Percentiles rank a stretch among this genome's conserved stretches.
phyloP scores from a whole-genome alignment of 331 rosid genomes.

The Rosa hybrid region DNA sequence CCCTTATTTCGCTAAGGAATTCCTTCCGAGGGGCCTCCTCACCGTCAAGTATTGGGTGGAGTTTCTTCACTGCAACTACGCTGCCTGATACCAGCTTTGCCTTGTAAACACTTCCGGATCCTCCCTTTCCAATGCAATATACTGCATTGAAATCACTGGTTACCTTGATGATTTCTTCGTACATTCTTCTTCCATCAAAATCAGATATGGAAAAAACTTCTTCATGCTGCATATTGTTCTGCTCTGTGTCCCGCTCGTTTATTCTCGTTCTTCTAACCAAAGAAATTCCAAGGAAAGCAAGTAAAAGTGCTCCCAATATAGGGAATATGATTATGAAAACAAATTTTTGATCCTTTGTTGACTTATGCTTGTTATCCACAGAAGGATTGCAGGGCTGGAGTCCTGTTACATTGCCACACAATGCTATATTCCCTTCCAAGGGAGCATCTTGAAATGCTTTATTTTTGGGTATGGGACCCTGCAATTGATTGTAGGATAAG shows the following conservation, averaged over 20 bases:
- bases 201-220: not conserved
- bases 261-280: not conserved
- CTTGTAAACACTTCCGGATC: no score
- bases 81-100: no score
- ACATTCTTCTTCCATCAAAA: slow-evolving; percentile 17
- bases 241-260: not conserved
- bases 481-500: slow-evolving; percentile 38
- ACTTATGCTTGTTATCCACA: no score
- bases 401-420: slow-evolving; percentile 30
- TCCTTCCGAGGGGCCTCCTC: no score
- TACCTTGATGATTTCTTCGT: slow-evolving; percentile 23
- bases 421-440: slow-evolving; percentile 24
- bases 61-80: no score
- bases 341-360: no score
- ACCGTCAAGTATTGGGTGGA: no score
- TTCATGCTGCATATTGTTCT: not conserved
- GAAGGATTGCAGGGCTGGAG: slow-evolving; percentile 24
- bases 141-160: slow-evolving; percentile 22
- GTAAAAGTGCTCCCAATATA: no score
- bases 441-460: slow-evolving; percentile 18
- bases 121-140: no score
- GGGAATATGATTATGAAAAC: no score
- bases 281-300: not conserved
- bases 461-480: slow-evolving; percentile 29
- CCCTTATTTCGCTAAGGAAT: no score